Base-by-base conservation (phyloP, 768 basidiomycete genomes). In the Macrolepiota fuliginosa region DNA sequence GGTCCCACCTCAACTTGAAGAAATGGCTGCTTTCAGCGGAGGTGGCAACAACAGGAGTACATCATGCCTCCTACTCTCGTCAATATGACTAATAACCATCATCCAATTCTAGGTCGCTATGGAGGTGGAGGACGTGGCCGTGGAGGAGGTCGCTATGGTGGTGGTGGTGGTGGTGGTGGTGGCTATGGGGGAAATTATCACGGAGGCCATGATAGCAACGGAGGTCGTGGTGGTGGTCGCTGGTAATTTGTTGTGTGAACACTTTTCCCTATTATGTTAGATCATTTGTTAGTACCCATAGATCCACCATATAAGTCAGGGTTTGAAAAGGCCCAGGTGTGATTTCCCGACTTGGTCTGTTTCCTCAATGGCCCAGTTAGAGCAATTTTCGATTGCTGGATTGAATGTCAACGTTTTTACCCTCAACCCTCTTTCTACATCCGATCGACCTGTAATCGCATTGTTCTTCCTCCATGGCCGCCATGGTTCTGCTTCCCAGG, bases 1-100 rank as follows among this genome's bases (percentile, higher is more conserved):
- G 51, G 82, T 98, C 37, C 94, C 96, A 25, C 85, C 93, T 60
- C 92, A 96, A 68, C 80, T 99, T 0, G 90, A 96, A 73, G 92
- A 97, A 77, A 96, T 97, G 95, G 83, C 83, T 0, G 88, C 88
- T 80, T 95, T 87, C 73, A 86, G 92, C 53, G 89, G 91, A 46
- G 89, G 93, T 11, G 90, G 91, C 24, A 89, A 87, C 55, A 85
- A 88, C 63, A 81, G 90, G 73, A 83, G 89, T 90, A 65, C 52
- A 85, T 76, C 11, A 85, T 76, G 11, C 1, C 45, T 3, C 57
- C 5, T 17, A 29, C 12, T 45, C 25, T 39, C 13, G 35, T 15
- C 2, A 2, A 9, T 11, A 50, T 4, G 2, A 10, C 15, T 32
- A 47, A 39, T 19, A 19, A 29, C 32, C 32, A 54, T 61, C 19